Evolutionary conservation across 306 rosid genomes (phyloP).

Genomic region (Cyclanthera cordifolia): DNA sequence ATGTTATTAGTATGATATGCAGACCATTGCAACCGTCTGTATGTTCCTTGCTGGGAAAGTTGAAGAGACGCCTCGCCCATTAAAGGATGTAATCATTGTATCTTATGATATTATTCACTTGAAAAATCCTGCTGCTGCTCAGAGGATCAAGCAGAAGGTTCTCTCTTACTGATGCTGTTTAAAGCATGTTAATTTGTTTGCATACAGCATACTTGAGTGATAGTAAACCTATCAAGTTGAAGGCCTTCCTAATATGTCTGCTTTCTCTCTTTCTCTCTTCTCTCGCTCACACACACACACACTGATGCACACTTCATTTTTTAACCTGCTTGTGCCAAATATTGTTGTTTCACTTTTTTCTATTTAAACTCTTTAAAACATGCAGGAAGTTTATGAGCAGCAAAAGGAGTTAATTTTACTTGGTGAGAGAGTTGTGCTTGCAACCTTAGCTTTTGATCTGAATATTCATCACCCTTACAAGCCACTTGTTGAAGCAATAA

Average conservation of each 20-base stretch:
- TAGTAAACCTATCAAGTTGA: background rate
- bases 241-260: background rate
- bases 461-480: conserved; percentile 93
- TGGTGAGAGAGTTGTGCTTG: conserved; percentile 94
- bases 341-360: background rate
- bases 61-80: conserved; percentile 97
- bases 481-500: conserved; percentile 97
- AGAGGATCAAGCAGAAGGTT: conserved; percentile 94
- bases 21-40: conserved; percentile 93
- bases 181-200: conserved; percentile 1
- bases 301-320: too few species aligned
- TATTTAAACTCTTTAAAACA: background rate
- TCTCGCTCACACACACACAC: background rate
- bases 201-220: background rate
- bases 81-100: conserved; percentile 88
- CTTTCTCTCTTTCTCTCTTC: background rate
- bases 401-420: conserved; percentile 81
- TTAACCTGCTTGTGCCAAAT: background rate
- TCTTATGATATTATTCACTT: conserved; percentile 83
- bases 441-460: conserved; percentile 84
- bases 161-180: conserved; percentile 17
- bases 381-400: conserved; percentile 90
- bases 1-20: conserved; percentile 28
- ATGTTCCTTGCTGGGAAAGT: conserved; percentile 99
- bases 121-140: conserved; percentile 82